Conservation (phyloP, 768 basidiomycete genomes). For the Strobilomyces echinocephalus region DNA sequence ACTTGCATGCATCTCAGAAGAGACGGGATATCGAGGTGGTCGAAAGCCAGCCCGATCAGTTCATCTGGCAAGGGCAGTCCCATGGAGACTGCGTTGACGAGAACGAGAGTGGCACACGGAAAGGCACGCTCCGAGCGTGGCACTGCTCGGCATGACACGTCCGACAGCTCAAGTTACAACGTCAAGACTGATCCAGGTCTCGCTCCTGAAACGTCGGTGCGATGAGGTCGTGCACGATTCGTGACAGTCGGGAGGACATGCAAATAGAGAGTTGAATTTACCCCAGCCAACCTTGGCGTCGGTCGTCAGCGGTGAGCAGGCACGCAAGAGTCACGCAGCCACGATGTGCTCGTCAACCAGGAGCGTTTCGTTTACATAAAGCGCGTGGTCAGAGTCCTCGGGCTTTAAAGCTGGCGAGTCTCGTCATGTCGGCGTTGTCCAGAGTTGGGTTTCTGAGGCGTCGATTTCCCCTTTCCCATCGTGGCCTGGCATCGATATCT, state of each 20-base stretch:
- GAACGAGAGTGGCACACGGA: not conserved
- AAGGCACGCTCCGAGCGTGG: not conserved
- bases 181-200: not conserved
- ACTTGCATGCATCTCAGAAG: conserved; percentile 28
- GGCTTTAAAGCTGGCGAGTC: not conserved
- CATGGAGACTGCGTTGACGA: conserved; percentile 5
- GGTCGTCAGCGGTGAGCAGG: not conserved
- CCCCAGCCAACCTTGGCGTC: not conserved
- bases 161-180: not conserved
- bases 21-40: conserved; percentile 27
- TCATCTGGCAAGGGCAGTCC: conserved; percentile 28
- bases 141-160: not conserved
- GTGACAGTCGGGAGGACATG: not conserved
- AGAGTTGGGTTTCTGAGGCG: conserved; percentile 7
- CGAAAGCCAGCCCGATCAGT: conserved; percentile 21
- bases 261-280: not conserved
- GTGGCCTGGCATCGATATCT: conserved; percentile 17
- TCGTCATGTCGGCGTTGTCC: conserved; percentile 3
- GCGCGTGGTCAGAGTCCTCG: not conserved
- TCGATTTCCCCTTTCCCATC: conserved; percentile 7
- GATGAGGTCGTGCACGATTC: not conserved
- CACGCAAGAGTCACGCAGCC: not conserved
- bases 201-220: not conserved
- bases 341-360: not conserved
- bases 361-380: not conserved